phyloP scores from a whole-genome alignment of 1,139 yeast genomes.

The Petasospora fabianii region DNA sequence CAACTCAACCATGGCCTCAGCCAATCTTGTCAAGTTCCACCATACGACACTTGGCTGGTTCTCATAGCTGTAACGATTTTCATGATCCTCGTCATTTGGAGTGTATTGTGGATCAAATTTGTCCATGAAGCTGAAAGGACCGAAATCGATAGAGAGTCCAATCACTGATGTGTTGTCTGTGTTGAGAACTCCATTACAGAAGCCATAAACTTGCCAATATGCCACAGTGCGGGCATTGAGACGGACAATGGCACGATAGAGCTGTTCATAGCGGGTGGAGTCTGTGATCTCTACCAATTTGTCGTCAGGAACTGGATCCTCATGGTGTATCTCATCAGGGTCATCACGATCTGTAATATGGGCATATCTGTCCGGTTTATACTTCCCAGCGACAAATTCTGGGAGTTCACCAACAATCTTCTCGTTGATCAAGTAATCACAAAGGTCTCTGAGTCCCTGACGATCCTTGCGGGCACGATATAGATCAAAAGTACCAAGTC shows the following conservation, averaged over 20 bases:
- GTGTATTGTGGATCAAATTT: slow-evolving; percentile 77
- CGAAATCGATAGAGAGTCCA: slow-evolving; percentile 89
- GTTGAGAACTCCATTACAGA: slow-evolving; percentile 88
- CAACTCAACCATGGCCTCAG: slow-evolving; percentile 78
- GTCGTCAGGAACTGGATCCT: slow-evolving; percentile 5
- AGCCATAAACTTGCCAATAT: slow-evolving; percentile 87
- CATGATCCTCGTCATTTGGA: slow-evolving; percentile 85
- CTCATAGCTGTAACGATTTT: slow-evolving; percentile 66
- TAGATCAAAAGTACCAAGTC: slow-evolving; percentile 88
- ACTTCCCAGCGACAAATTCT: slow-evolving; percentile 30
- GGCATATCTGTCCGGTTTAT: slow-evolving; percentile 24
- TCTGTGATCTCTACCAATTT: slow-evolving; percentile 30
- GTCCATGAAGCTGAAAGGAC: slow-evolving; percentile 91
- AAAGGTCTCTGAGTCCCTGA: slow-evolving; percentile 53
- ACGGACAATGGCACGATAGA: slow-evolving; percentile 66
- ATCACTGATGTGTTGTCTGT: slow-evolving; percentile 89
- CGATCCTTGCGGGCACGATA: slow-evolving; percentile 74
- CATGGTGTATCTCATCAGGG: too few species aligned
- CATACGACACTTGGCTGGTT: slow-evolving; percentile 85
- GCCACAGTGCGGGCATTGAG: slow-evolving; percentile 80
- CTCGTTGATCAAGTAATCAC: slow-evolving; percentile 71
- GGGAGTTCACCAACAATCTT: slow-evolving; percentile 53
- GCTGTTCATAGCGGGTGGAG: slow-evolving; percentile 62
- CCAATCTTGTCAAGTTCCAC: slow-evolving; percentile 89
- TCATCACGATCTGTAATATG: slow-evolving; percentile 11